Percentiles rank a stretch among this genome's conserved stretches.
Conservation (phyloP, 2,329 filamentous ascomycete genomes). For the Exophiala sp. region DNA sequence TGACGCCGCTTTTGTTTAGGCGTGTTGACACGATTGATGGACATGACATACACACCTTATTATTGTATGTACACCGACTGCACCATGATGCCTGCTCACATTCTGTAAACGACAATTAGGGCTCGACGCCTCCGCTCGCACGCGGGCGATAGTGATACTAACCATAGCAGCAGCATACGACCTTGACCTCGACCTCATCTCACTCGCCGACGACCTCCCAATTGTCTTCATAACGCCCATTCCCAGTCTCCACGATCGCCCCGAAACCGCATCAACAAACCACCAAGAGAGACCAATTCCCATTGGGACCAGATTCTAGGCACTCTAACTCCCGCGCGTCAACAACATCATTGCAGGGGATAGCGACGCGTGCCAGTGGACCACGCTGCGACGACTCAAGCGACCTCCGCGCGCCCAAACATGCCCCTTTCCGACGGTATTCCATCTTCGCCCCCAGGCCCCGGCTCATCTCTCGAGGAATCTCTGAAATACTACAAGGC, state of each 20-base stretch:
- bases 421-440: constrained; percentile 20
- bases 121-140: background rate
- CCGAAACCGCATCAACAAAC: constrained; percentile 1
- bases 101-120: background rate
- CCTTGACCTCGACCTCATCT: too few relatives aligned
- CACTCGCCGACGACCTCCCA: background rate
- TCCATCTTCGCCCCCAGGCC: constrained; percentile 37
- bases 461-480: constrained; percentile 53
- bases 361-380: background rate
- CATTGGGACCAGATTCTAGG: background rate
- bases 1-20: background rate
- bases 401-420: constrained; percentile 6
- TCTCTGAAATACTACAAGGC: constrained; percentile 90
- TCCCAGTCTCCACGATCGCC: constrained; percentile 11
- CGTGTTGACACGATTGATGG: background rate
- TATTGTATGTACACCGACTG: too few relatives aligned
- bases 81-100: background rate
- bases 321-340: background rate
- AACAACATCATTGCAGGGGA: background rate
- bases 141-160: constrained; percentile 13
- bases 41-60: too few relatives aligned
- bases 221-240: background rate
- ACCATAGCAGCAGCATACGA: constrained; percentile 15
- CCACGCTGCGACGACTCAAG: background rate
- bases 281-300: background rate